Base-by-base conservation (phyloP, 768 basidiomycete genomes). In the Russula brevipes region DNA sequence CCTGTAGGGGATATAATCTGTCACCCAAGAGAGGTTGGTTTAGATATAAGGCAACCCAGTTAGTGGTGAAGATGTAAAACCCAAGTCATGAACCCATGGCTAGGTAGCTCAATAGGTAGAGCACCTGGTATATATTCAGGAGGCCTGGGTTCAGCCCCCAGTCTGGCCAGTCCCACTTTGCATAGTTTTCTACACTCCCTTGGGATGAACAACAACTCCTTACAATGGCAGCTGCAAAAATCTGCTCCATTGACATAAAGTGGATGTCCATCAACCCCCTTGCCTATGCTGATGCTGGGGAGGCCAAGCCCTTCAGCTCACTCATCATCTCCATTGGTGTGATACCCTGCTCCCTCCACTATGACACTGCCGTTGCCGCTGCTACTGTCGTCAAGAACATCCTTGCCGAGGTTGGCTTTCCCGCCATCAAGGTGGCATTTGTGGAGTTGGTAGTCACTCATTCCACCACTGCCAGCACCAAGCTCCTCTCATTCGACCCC, bases 401-500 rank as follows among this genome's bases (percentile, higher is more conserved):
- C 63, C 56, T 71, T 56, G 45, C 44, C 44, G 52, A 44, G 19
- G 59, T 61, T 47, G 66, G 71, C 56, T 67, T 72, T 60, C 54
- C 64, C 57, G 68, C 53, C 38, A 45, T 72, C 58, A 70, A 73
- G 60, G 59, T 74, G 14, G 72, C 59, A 39, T 71, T 75, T 57
- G 38, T 54, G 49, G 73, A 74, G 61, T 69, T 64, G 41, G 64
- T 68, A 19, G 54, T 61, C 46, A 70, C 57, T 63, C 72, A 67
- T 42, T 72, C 67, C 35, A 64, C 31, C 31, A 57, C 59, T 66
- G 71, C 49, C 49, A 17, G 74, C 46, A 72, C 73, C 44, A 73
- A 71, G 73, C 70, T 77, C 60, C 71, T 72, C 61, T 55, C 69
- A 4, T 73, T 72, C 54, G 60, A 71, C 66, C 71, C 72, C 55